Conservation (phyloP, 2,329 filamentous ascomycete species). For the Verticillium klebahnii region DNA sequence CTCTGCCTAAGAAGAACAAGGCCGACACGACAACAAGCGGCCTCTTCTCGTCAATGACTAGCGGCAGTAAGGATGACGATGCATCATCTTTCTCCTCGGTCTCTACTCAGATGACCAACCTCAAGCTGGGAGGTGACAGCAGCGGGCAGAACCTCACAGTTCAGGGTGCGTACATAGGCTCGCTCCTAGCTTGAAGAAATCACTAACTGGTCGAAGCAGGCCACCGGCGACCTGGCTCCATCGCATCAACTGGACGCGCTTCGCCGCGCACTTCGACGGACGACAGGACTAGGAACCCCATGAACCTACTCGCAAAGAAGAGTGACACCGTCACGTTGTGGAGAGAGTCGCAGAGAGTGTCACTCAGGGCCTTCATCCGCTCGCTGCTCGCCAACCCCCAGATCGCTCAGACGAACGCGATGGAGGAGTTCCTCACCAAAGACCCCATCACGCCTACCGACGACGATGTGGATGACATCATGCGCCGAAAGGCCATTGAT, state of each 20-base stretch:
- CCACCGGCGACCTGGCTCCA: conserved; percentile 25
- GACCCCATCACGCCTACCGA: conserved; percentile 71
- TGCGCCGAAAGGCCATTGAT: conserved; percentile 75
- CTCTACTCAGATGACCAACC: conserved; percentile 60
- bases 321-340: conserved; percentile 48
- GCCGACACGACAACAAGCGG: conserved; percentile 62
- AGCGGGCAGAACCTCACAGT: conserved; percentile 35
- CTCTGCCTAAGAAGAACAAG: conserved; percentile 90
- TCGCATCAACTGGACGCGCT: conserved; percentile 24
- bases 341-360: conserved; percentile 87
- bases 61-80: conserved; percentile 66
- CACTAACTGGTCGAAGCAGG: conserved; percentile 15
- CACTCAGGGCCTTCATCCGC: conserved; percentile 84
- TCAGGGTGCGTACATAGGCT: conserved; percentile 26
- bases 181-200: background rate
- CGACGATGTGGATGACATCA: conserved; percentile 79
- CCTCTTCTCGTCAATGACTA: conserved; percentile 46
- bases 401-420: conserved; percentile 75
- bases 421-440: conserved; percentile 75
- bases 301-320: conserved; percentile 19
- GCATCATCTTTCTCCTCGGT: conserved; percentile 75
- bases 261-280: conserved; percentile 44
- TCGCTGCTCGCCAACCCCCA: conserved; percentile 80
- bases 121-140: conserved; percentile 19
- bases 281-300: conserved; percentile 23